A percentile compares a stretch with the other conserved stretches of the same genome.
Conservation (phyloP, 768 basidiomycete species). For the Dioszegia aurantiaca region DNA sequence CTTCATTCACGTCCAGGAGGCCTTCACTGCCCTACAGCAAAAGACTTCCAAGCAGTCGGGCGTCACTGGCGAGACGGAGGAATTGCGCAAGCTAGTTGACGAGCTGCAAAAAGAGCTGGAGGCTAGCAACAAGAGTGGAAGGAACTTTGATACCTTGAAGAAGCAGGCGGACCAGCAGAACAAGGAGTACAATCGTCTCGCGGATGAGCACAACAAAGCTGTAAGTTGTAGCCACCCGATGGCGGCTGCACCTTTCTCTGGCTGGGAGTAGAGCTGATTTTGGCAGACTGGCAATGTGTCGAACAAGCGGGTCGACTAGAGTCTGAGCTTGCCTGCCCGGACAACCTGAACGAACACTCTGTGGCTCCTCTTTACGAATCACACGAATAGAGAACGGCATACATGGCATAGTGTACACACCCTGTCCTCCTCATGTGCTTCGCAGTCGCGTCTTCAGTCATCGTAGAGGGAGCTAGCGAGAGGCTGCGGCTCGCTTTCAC, state of each 20-base stretch:
- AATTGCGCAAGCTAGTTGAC: conserved; percentile 61
- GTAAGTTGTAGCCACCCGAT: conserved; percentile 23
- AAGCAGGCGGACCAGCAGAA: conserved; percentile 77
- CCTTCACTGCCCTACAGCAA: conserved; percentile 75
- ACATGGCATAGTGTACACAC: too few relatives aligned
- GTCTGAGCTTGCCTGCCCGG: too few relatives aligned
- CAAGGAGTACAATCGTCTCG: conserved; percentile 75
- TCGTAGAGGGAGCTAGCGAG: too few relatives aligned
- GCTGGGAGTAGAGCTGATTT: too few relatives aligned
- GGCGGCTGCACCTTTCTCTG: too few relatives aligned
- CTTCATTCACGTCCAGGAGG: conserved; percentile 83
- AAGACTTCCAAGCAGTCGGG: conserved; percentile 42
- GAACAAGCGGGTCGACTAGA: conserved; percentile 66
- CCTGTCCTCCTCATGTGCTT: too few relatives aligned
- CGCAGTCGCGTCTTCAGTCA: too few relatives aligned
- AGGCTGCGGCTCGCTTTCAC: too few relatives aligned
- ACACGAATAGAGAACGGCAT: too few relatives aligned
- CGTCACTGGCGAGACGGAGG: conserved; percentile 47
- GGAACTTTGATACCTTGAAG: conserved; percentile 73
- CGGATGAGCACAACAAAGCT: conserved; percentile 69
- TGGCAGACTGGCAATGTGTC: conserved; percentile 59
- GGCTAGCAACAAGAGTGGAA: conserved; percentile 60
- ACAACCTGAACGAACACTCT: too few relatives aligned
- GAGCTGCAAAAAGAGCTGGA: conserved; percentile 69
- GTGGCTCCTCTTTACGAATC: too few relatives aligned